Conservation (phyloP, 768 basidiomycete species). For the Mycena albidolilacea region DNA sequence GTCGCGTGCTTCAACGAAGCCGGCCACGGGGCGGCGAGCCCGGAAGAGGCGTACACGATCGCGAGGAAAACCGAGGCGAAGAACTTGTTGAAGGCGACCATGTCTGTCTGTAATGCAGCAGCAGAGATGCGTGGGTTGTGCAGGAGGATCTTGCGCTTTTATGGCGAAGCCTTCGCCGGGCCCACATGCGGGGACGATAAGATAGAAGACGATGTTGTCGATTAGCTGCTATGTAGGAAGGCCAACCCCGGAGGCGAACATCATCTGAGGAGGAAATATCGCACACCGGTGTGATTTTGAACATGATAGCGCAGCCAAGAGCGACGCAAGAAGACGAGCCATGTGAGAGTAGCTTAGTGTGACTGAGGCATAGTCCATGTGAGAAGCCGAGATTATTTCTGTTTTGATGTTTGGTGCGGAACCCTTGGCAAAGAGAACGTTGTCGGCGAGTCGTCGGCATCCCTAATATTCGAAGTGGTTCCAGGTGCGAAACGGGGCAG, state of each 20-base stretch:
- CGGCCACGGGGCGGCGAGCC: conserved; percentile 25
- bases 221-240: neutral
- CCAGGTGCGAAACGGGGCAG: neutral
- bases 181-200: neutral
- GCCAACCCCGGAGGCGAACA: neutral
- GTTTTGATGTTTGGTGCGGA: neutral
- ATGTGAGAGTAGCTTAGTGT: neutral
- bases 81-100: conserved; percentile 45
- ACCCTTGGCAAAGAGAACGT: neutral
- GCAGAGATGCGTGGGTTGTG: neutral
- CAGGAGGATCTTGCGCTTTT: neutral
- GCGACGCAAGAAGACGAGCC: neutral
- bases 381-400: neutral
- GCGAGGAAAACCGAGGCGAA: conserved; percentile 44
- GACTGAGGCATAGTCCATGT: neutral
- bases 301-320: neutral
- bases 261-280: neutral
- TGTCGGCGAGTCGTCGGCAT: neutral
- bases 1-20: conserved; percentile 42
- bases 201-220: conserved; percentile 8
- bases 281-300: conserved; percentile 2
- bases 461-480: neutral
- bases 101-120: conserved; percentile 17
- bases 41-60: conserved; percentile 40
- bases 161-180: neutral